Percentiles rank a stretch among this genome's conserved stretches.
Conservation (phyloP, 1,284 basidiomycete species). For the Cryptococcus sp. region DNA sequence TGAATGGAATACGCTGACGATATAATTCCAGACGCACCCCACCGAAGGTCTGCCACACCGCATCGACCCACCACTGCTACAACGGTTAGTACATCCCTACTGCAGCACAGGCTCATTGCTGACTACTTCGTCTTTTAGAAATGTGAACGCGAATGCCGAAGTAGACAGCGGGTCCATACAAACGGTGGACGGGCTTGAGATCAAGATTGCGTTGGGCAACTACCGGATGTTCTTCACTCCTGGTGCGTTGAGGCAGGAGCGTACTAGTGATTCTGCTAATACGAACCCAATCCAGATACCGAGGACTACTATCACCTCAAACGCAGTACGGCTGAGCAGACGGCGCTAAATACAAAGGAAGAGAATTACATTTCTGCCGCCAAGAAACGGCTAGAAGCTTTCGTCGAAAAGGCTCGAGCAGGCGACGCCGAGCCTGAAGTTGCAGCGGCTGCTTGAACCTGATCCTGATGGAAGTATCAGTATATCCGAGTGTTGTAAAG, state of each 20-base stretch:
- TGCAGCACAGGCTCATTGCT: neutral
- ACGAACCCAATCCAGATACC: conserved; percentile 24
- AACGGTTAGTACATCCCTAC: conserved; percentile 60
- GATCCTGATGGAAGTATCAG: too few relatives aligned
- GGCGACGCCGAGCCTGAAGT: neutral
- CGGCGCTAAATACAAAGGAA: conserved; percentile 19
- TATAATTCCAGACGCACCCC: conserved; percentile 46
- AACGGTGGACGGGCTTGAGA: conserved; percentile 57
- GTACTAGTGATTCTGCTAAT: neutral
- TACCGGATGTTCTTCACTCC: conserved; percentile 76
- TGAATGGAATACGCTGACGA: neutral
- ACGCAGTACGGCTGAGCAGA: conserved; percentile 11
- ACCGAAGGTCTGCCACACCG: conserved; percentile 58
- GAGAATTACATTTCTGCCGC: conserved; percentile 16
- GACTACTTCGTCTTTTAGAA: conserved; percentile 5
- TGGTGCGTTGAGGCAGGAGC: conserved; percentile 40
- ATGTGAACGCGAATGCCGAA: conserved; percentile 16
- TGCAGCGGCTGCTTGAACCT: neutral
- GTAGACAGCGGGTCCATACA: conserved; percentile 23
- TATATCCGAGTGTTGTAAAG: too few relatives aligned
- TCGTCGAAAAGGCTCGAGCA: conserved; percentile 26
- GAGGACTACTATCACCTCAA: conserved; percentile 49
- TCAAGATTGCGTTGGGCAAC: conserved; percentile 65
- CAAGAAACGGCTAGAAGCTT: conserved; percentile 28
- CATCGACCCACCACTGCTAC: conserved; percentile 71